Base-by-base conservation (phyloP, 805 yeast genomes). In the Jamesozyma jinghongensis region DNA sequence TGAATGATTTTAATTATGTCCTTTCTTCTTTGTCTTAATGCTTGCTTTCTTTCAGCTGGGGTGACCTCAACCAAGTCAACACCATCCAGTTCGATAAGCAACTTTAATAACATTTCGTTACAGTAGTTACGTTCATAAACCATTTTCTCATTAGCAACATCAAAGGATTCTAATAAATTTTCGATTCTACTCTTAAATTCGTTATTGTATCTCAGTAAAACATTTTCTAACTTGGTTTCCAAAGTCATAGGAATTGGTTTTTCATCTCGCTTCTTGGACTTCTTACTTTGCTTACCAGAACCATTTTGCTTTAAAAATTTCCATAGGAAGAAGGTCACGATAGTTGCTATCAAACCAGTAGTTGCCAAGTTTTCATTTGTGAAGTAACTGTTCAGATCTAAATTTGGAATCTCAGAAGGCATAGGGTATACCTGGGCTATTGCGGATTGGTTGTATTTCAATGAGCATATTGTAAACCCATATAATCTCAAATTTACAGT, bases 81-180 rank as follows among this genome's bases (percentile, higher is more conserved):
- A 3, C 74, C 78, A 51, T 84, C 94, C 40, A 84, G 64, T 45
- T 70, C 74, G 69, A 83, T 70, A 48, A 82, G 59, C 46, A 79
- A 69, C 54, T 81, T 81, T 57, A 83, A 65, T 33, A 83, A 61
- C 69, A 73, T 72, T 57, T 83, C 94, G 51, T 78, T 81, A 56
- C 68, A 77, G 55, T 69, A 82, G 39, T 73, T 70, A 49, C 67
- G 70, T 52, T 73, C 71, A 56, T 75, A 80, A 8, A 46, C 47
- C 14, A 52, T 42, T 32, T 59, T 51, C 29, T 59, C 63, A 19
- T 54, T 48, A 14, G 32, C 25, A 4, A 50, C 34, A 27, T 57
- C 50, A 39, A 45, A 61, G 2, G 40, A 42, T 19, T 46, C 51
- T 8, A 51, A 25, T 10, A 58, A 42, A 22, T 44, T 37, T 12